Evolutionary conservation across 495 filamentous ascomycete species (phyloP), one percentile per base, ranked within the genome.

Genomic region (Parathielavia hyrcaniae): DNA sequence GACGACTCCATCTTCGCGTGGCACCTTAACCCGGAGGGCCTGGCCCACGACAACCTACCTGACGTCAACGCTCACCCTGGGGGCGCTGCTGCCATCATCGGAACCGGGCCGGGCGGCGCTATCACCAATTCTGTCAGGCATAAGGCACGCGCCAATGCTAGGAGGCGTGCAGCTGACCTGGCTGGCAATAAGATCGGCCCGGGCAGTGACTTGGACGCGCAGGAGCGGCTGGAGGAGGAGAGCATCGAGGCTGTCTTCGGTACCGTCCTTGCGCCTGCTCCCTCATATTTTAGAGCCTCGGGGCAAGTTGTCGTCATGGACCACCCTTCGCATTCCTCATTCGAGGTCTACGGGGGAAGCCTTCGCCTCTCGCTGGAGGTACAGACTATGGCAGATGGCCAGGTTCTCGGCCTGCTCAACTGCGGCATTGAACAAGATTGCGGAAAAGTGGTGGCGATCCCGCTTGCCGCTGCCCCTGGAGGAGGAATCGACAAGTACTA

Each of bases 91-190:
- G 78, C 86, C 23, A 89, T 97, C 61, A 81, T 99, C 55, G 95
- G 95, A 5, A 97, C 92, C 57, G 95, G 95, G 4, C 91, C 90
- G 52, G 93, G 95, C 53, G 95, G 95, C 40, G 73, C 83, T 48
- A 79, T 99, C 45, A 99, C 95, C 23, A 93, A 99, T 70, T 86
- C 89, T 0, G 95, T 97, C 72, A 81, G 92, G 30, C 83, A 97
- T 50, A 96, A 96, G 73, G 95, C 95, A 22, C 84, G 91, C 50
- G 91, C 95, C 35, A 95, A 89, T 70, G 91, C 91, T 40, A 93
- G 95, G 82, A 97, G 95, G 60, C 86, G 92, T 43, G 88, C 92
- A 63, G 95, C 95, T 50, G 92, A 91, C 39, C 75, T 99, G 62
- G 88, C 90, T 44, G 95, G 95, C 39, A 87, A 84, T 67, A 88